Evolutionary conservation across 345 rosid species (phyloP).

Genomic region (Heritiera fomes): DNA sequence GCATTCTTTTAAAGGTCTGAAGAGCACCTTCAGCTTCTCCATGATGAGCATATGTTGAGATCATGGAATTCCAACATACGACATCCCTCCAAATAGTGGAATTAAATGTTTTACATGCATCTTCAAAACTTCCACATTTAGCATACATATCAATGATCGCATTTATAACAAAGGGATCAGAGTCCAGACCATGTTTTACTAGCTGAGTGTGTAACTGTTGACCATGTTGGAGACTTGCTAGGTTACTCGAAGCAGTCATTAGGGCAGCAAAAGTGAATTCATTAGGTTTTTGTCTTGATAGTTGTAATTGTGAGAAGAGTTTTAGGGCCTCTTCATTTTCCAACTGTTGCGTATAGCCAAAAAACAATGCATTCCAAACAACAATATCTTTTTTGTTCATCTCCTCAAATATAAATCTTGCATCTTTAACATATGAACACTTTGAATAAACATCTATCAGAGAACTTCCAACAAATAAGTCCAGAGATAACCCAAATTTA

Average conservation of each 20-base stretch:
- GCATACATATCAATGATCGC: constrained; percentile 76
- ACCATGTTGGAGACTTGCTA: constrained; percentile 64
- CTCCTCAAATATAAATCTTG: constrained; percentile 64
- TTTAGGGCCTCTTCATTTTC: constrained; percentile 67
- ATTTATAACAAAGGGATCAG: constrained; percentile 56
- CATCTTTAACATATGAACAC: constrained; percentile 49
- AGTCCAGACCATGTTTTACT: constrained; percentile 44
- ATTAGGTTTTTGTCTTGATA: constrained; percentile 52
- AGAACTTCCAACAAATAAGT: constrained; percentile 59
- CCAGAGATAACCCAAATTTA: constrained; percentile 49
- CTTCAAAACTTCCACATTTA: constrained; percentile 70
- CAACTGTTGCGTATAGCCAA: constrained; percentile 59
- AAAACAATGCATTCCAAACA: constrained; percentile 78
- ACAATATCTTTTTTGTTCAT: constrained; percentile 68
- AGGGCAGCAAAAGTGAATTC: constrained; percentile 65
- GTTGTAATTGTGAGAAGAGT: constrained; percentile 48
- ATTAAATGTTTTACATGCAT: constrained; percentile 52
- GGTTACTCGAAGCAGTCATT: constrained; percentile 61
- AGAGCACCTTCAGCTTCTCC: constrained; percentile 65
- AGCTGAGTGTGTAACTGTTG: constrained; percentile 62
- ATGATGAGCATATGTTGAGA: constrained; percentile 64
- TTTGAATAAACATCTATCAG: constrained; percentile 69
- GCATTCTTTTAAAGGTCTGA: constrained; percentile 54
- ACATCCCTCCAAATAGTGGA: constrained; percentile 44
- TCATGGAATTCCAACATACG: constrained; percentile 76